Base-by-base conservation (phyloP, 2,329 filamentous ascomycete genomes). In the Fonsecaea erecta region DNA sequence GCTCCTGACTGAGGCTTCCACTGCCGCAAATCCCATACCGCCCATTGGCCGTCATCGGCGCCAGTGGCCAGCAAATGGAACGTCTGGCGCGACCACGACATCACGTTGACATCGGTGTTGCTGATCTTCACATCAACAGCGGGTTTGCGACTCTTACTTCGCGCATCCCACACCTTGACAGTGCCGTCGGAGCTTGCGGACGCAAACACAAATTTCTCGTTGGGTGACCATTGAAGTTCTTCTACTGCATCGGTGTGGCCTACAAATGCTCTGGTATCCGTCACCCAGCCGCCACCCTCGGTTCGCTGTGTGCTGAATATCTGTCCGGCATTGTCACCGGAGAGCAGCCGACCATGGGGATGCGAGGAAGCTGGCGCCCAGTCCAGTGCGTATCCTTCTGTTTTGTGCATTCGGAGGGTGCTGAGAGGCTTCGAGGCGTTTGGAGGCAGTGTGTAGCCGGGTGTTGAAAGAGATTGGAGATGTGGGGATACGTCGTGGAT, bases 141-240 rank as follows among this genome's bases (percentile, higher is more conserved):
- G n/a, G 93, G 88, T 75, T 90, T 91, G 69, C 91, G 89, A 70
- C 89, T 92, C 83, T 97, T 97, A 77, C 90, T 93, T 59, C 95
- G 88, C 21, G 95, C 87, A 75, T 99, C 95, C 93, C 95, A 99
- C 66, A 99, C 88, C 77, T 95, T 94, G 68, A 99, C 89, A 9
- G 92, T 97, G 73, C 95, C 94, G 78, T 99, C 95, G 75, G 90
- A 93, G 63, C 93, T 96, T 3, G 92, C 93, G 0, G 94, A 98
- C 0, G 95, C 91, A 75, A 99, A 99, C 30, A 98, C 95, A 67
- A 93, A 93, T 68, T 88, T 88, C 80, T 99, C 95, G 18, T 89
- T 91, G 0, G 95, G 95, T 58, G 92, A 96, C 95, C 95, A 99
- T 78, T 98, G 94, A 28, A 99, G 83, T 76, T 99, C 95, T 81